Conservation (phyloP, 2,329 filamentous ascomycete genomes). For the Penicillium polonicum region DNA sequence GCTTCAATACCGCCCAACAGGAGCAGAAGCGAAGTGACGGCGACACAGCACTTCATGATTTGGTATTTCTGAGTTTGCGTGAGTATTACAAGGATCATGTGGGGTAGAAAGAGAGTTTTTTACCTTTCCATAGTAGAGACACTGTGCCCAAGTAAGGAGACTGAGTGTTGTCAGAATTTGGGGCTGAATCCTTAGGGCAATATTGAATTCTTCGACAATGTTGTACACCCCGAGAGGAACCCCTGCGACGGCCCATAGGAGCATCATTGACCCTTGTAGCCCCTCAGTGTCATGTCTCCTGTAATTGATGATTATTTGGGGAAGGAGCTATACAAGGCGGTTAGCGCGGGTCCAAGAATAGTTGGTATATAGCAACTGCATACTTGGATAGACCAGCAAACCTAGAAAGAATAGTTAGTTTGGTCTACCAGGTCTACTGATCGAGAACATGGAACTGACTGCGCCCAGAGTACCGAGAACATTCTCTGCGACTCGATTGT, state of each 20-base stretch:
- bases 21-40: constrained; percentile 53
- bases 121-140: constrained; percentile 53
- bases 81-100: not conserved
- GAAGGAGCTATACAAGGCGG: constrained; percentile 55
- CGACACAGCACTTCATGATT: constrained; percentile 47
- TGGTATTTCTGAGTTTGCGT: constrained; percentile 51
- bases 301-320: constrained; percentile 69
- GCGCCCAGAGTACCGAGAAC: constrained; percentile 34
- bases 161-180: constrained; percentile 56
- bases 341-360: not conserved
- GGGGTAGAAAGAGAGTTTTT: not conserved
- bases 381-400: constrained; percentile 67
- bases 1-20: constrained; percentile 61
- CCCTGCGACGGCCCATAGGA: constrained; percentile 65
- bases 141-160: constrained; percentile 56
- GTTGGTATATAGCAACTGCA: not conserved
- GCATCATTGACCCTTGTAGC: constrained; percentile 69
- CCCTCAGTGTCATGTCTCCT: constrained; percentile 64
- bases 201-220: constrained; percentile 54
- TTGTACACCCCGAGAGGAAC: constrained; percentile 65
- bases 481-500: constrained; percentile 31
- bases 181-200: constrained; percentile 56
- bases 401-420: constrained; percentile 24
- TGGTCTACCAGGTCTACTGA: not conserved
- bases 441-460: constrained; percentile 12